Evolutionary conservation across 345 rosid species (phyloP).

Genomic region (Luvunga scandens): DNA sequence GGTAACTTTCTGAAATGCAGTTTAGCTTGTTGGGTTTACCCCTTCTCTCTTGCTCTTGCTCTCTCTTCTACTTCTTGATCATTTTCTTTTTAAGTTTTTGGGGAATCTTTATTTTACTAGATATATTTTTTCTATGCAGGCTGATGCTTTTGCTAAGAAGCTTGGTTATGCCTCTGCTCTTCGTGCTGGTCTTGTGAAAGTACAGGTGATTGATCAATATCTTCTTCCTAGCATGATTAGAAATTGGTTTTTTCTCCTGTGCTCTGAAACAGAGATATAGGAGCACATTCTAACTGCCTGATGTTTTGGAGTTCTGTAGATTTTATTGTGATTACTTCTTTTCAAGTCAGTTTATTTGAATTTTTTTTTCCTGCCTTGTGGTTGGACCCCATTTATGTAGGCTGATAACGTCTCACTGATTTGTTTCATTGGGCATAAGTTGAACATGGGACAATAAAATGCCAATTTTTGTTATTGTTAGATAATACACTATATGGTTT

Average conservation of each 20-base stretch:
- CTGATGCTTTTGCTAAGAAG: slow-evolving; percentile 95
- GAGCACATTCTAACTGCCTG: not conserved
- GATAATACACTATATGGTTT: not conserved
- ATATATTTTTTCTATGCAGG: slow-evolving; percentile 40
- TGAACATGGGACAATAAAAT: not conserved
- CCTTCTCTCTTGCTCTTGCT: not conserved
- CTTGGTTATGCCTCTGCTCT: slow-evolving; percentile 81
- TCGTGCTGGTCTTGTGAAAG: slow-evolving; percentile 90
- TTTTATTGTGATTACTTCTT: not conserved
- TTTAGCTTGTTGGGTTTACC: slow-evolving; percentile 6
- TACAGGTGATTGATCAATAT: slow-evolving; percentile 62
- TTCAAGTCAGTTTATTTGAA: not conserved
- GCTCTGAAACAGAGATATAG: not conserved
- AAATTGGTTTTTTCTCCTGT: not conserved
- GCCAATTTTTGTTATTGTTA: not conserved
- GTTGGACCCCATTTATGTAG: not conserved
- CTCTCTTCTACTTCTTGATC: not conserved
- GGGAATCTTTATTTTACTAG: not conserved
- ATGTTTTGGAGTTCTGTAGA: not conserved
- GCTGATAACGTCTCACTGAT: not conserved
- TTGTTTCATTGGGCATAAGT: not conserved
- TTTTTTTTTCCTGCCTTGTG: not conserved
- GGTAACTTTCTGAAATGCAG: slow-evolving; percentile 36
- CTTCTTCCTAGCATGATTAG: not conserved
- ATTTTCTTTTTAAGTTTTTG: not conserved